Base-by-base conservation (phyloP, 2,329 filamentous ascomycete species). In the Zarea fungicola region DNA sequence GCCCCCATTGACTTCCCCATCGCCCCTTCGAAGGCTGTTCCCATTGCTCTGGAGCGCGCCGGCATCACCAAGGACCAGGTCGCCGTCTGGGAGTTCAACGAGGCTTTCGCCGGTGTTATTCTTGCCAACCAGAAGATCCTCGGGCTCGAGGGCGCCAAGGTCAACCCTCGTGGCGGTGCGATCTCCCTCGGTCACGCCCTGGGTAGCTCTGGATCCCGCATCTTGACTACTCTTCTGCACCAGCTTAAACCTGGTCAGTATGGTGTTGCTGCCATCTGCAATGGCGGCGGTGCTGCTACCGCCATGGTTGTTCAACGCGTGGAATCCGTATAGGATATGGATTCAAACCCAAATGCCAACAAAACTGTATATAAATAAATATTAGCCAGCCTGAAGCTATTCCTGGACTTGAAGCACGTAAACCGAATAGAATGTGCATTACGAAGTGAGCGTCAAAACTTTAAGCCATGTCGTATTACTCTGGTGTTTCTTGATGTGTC, bases 71-170 rank as follows among this genome's bases (percentile, higher is more conserved):
- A 91, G 69, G 86, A 95, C 40, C 87, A 97, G 66, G 89, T 99
- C 39, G 84, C 92, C 5, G 74, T 96, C 19, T 97, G 93, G 92
- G 93, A 97, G 67, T 96, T 99, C 69, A 99, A 99, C 67, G 93
- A 99, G 72, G 93, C 93, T 0, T 99, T 99, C 64, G 92, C 93
- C 23, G 89, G 88, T 5, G 91, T 96, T 25, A 93, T 96, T 67
- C 90, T 93, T 65, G 91, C 92, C 35, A 96, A 97, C 63, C 85
- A 89, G 61, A 91, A 95, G 84, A 90, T 95, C 54, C 79, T 96
- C 28, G 88, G 86, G 36, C 79, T 96, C 3, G 79, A 91, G 55
- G 76, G 80, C 40, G 88, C 88, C 34, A 85, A 81, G 29, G 88
- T 96, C 36, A 96, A 97, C 67, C 85, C 85, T 40, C 77, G 95